A percentile compares a stretch with the other conserved stretches of the same genome.
Evolutionary conservation across 305 asterid species (phyloP).

Genomic region (Fraxinus paxiana): DNA sequence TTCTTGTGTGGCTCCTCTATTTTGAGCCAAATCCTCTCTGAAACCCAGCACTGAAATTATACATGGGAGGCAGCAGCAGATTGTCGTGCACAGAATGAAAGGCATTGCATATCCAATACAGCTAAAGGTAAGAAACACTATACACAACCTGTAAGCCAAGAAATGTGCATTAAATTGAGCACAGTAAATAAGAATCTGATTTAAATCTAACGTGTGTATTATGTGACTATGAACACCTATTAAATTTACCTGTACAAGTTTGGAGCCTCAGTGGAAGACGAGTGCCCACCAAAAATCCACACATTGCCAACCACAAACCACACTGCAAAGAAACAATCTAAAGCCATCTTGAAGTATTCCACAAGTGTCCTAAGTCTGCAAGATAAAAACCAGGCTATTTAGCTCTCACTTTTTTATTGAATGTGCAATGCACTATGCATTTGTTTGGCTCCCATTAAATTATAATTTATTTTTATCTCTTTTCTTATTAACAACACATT

Average conservation of each 20-base stretch:
- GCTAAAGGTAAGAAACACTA: constrained; percentile 47
- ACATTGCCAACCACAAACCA: constrained; percentile 98
- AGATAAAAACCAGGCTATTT: constrained; percentile 17
- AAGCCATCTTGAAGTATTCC: constrained; percentile 80
- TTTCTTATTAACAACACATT: no score
- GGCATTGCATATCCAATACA: constrained; percentile 56
- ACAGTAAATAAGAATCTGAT: background rate
- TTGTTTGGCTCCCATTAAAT: background rate
- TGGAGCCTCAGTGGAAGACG: constrained; percentile 79
- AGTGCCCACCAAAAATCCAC: constrained; percentile 89
- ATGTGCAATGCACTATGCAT: background rate
- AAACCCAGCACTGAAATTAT: constrained; percentile 82
- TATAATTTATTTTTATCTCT: no score
- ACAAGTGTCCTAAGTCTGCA: constrained; percentile 68
- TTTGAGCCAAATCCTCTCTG: constrained; percentile 73
- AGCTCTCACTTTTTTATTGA: constrained; percentile 9
- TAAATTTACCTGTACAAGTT: constrained; percentile 69
- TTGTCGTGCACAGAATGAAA: constrained; percentile 45
- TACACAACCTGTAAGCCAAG: constrained; percentile 50
- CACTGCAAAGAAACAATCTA: constrained; percentile 97
- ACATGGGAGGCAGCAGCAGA: constrained; percentile 97
- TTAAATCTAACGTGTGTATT: background rate
- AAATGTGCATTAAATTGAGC: constrained; percentile 10
- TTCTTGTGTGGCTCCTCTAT: constrained; percentile 86
- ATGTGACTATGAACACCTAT: background rate